Evolutionary conservation across 768 basidiomycete genomes (phyloP).

Genomic region (Boletus rufocinnamomeus): DNA sequence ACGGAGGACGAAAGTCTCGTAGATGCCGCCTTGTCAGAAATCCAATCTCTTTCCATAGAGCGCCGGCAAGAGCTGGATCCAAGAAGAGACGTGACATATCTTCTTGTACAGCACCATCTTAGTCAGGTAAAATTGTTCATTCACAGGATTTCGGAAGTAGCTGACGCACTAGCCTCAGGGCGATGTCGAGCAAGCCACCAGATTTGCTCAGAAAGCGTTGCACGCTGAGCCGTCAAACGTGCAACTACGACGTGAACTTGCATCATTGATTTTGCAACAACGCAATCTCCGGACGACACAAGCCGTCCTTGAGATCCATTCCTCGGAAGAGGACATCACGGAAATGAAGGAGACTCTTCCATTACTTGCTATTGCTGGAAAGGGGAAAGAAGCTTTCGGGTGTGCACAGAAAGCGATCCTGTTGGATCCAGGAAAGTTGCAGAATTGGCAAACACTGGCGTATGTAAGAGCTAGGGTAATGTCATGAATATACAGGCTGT

Average conservation of each 20-base stretch:
- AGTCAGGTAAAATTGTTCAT: constrained; percentile 53
- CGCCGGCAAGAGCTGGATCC: constrained; percentile 69
- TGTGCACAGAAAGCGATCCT: constrained; percentile 65
- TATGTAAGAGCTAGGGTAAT: constrained; percentile 44
- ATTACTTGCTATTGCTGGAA: constrained; percentile 51
- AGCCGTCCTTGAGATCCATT: constrained; percentile 45
- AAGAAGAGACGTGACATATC: constrained; percentile 63
- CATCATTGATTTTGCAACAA: constrained; percentile 53
- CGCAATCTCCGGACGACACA: constrained; percentile 44
- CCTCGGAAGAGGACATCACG: constrained; percentile 35
- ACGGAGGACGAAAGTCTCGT: constrained; percentile 76
- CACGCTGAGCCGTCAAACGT: constrained; percentile 54
- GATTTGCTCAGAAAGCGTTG: constrained; percentile 58
- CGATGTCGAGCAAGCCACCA: constrained; percentile 49
- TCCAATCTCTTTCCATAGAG: constrained; percentile 68
- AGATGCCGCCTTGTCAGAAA: constrained; percentile 85
- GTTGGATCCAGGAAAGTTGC: constrained; percentile 48
- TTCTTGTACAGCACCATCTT: constrained; percentile 72
- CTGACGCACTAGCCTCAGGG: constrained; percentile 39
- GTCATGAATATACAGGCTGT: constrained; percentile 22
- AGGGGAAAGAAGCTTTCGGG: constrained; percentile 36
- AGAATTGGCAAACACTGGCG: constrained; percentile 62
- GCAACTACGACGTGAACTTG: constrained; percentile 55
- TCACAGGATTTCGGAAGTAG: background rate
- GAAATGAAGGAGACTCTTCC: constrained; percentile 45